Evolutionary conservation across 768 basidiomycete species (phyloP).

Genomic region (Myochromella boudieri): DNA sequence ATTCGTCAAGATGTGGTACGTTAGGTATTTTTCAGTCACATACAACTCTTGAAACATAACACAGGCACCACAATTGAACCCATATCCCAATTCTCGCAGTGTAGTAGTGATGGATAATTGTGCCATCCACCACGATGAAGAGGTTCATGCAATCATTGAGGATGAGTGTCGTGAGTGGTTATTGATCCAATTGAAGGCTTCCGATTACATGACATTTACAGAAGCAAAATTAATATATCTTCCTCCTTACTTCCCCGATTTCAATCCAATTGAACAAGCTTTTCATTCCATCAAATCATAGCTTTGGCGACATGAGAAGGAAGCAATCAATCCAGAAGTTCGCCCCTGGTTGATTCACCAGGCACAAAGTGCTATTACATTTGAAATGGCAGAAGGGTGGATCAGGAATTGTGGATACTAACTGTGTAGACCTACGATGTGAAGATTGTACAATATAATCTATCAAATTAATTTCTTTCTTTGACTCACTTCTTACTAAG

Average conservation of each 20-base stretch:
- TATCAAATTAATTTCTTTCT: too few species aligned
- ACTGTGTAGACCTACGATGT: background rate
- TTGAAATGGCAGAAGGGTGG: slow-evolving; percentile 20
- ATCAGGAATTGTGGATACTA: slow-evolving; percentile 23
- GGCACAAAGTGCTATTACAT: slow-evolving; percentile 15
- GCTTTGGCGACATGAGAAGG: slow-evolving; percentile 24
- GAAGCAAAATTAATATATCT: slow-evolving; percentile 14
- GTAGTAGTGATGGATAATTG: slow-evolving; percentile 41
- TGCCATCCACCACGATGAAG: slow-evolving; percentile 39
- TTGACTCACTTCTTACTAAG: too few species aligned
- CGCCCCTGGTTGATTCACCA: slow-evolving; percentile 23
- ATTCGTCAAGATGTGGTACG: slow-evolving; percentile 22
- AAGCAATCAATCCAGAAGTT: slow-evolving; percentile 8
- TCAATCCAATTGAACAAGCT: slow-evolving; percentile 31
- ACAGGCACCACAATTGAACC: slow-evolving; percentile 25
- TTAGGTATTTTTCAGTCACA: slow-evolving; percentile 8
- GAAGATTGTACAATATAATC: too few species aligned
- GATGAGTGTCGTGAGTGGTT: slow-evolving; percentile 25
- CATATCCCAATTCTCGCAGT: slow-evolving; percentile 33
- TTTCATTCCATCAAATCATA: slow-evolving; percentile 32
- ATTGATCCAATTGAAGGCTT: slow-evolving; percentile 8
- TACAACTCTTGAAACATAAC: background rate
- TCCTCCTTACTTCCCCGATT: slow-evolving; percentile 17
- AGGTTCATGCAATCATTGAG: slow-evolving; percentile 29
- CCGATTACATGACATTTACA: background rate